Evolutionary conservation across 2,329 filamentous ascomycete species (phyloP).

Genomic region (Dactylellina haptotyla): DNA sequence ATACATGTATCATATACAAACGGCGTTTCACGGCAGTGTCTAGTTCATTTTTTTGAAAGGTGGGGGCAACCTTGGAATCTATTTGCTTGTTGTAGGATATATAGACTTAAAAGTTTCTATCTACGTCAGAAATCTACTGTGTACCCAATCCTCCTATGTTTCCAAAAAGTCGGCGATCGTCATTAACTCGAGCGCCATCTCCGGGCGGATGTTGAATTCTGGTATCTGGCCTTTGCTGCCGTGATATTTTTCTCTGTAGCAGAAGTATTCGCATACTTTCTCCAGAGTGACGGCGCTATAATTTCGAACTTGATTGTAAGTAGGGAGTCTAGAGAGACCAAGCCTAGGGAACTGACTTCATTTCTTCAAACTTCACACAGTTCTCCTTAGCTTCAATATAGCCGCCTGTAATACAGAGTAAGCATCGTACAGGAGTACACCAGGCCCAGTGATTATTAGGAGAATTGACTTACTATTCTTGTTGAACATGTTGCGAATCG

Average conservation of each 20-base stretch:
- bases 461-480: constrained; percentile 66
- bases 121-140: too few relatives aligned
- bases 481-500: constrained; percentile 73
- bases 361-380: constrained; percentile 69
- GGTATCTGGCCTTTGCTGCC: constrained; percentile 69
- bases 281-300: constrained; percentile 71
- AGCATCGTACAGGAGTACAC: not conserved
- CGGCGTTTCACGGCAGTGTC: too few relatives aligned
- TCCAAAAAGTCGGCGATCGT: constrained; percentile 74
- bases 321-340: not conserved
- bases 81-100: too few relatives aligned
- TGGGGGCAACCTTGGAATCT: too few relatives aligned
- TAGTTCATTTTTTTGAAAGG: too few relatives aligned
- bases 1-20: too few relatives aligned
- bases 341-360: constrained; percentile 64
- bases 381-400: constrained; percentile 68
- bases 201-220: constrained; percentile 75
- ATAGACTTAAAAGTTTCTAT: too few relatives aligned
- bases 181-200: constrained; percentile 72
- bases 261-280: constrained; percentile 76
- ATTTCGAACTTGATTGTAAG: not conserved
- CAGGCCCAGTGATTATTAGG: not conserved
- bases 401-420: constrained; percentile 12
- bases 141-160: too few relatives aligned
- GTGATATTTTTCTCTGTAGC: constrained; percentile 74